Evolutionary conservation across 305 asterid genomes (phyloP).

Genomic region (Andrographis paniculata): DNA sequence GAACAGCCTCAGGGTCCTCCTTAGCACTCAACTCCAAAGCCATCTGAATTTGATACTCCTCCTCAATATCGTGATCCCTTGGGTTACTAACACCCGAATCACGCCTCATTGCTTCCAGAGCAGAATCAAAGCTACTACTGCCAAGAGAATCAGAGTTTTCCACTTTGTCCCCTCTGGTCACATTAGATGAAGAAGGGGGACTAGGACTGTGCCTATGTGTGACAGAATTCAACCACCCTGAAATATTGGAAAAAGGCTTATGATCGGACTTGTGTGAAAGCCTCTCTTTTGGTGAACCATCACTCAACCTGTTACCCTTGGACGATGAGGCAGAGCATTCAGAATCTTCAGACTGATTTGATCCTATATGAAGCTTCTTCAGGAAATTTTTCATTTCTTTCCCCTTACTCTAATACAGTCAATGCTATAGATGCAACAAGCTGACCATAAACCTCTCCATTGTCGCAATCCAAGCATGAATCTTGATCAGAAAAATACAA

Average conservation of each 20-base stretch:
- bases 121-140: conserved; percentile 63
- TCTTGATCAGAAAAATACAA: conserved; percentile 24
- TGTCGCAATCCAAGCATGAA: conserved; percentile 45
- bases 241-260: conserved; percentile 66
- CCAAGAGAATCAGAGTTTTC: conserved; percentile 70
- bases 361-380: conserved; percentile 72
- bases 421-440: conserved; percentile 42
- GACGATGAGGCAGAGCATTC: conserved; percentile 66
- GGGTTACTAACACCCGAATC: conserved; percentile 60
- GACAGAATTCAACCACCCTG: conserved; percentile 93
- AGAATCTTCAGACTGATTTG: conserved; percentile 64
- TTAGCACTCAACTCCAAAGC: conserved; percentile 93
- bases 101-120: conserved; percentile 47
- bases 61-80: conserved; percentile 81
- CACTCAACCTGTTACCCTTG: conserved; percentile 36
- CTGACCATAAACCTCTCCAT: conserved; percentile 48
- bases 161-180: conserved; percentile 36
- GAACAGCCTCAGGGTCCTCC: conserved; percentile 99
- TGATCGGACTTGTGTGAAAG: conserved; percentile 50
- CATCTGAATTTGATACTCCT: conserved; percentile 86
- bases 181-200: conserved; percentile 65
- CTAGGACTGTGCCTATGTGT: conserved; percentile 57
- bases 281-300: conserved; percentile 43
- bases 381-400: conserved; percentile 69
- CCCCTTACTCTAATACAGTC: conserved; percentile 21